phyloP scores from a whole-genome alignment of 208 protist genomes.

The Crithidia brevicula region DNA sequence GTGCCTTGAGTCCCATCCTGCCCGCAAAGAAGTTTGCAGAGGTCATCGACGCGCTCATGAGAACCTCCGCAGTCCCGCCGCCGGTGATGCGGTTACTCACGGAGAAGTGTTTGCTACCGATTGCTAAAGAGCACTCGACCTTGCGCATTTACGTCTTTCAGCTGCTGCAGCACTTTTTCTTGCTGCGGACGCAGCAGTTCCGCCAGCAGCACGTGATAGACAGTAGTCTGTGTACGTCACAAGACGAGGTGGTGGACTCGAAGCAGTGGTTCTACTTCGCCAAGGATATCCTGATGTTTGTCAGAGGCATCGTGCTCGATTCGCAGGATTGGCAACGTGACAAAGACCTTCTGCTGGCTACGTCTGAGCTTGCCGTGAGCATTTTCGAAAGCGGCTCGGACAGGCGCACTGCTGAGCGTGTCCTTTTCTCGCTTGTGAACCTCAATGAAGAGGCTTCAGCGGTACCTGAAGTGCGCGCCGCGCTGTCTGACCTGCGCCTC shows the following conservation, averaged over 20 bases:
- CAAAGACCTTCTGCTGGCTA: constrained; percentile 29
- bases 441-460: constrained; percentile 21
- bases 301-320: constrained; percentile 57
- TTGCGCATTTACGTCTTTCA: constrained; percentile 48
- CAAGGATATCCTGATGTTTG: constrained; percentile 66
- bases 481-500: constrained; percentile 36
- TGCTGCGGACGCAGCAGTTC: constrained; percentile 16
- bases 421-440: constrained; percentile 48
- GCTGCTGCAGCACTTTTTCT: constrained; percentile 48
- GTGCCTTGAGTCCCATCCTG: constrained; percentile 52
- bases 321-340: constrained; percentile 35
- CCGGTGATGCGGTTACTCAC: constrained; percentile 55
- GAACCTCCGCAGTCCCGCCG: constrained; percentile 27
- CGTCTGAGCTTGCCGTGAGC: constrained; percentile 42
- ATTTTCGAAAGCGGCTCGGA: constrained; percentile 55
- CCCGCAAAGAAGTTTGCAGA: constrained; percentile 43
- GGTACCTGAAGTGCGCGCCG: constrained; percentile 18
- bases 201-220: neutral
- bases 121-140: constrained; percentile 41
- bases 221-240: neutral
- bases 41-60: constrained; percentile 45
- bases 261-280: constrained; percentile 74
- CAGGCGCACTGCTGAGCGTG: constrained; percentile 31
- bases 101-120: constrained; percentile 58
- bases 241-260: constrained; percentile 57